phyloP scores from a whole-genome alignment of 306 rosid genomes.

The Vicia sativa region DNA sequence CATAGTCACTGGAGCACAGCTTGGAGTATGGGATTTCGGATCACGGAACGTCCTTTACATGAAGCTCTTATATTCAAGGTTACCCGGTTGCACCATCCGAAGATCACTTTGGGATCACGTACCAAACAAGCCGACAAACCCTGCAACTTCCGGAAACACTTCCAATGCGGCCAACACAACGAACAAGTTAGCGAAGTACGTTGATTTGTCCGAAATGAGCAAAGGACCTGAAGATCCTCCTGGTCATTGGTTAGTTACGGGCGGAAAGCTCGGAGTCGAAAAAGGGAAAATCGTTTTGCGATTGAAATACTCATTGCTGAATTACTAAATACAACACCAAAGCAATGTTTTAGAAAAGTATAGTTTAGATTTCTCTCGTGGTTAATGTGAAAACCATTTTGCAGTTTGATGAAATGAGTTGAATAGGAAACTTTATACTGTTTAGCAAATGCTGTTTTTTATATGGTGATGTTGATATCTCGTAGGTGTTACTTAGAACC shows the following conservation, averaged over 20 bases:
- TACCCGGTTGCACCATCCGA: conserved; percentile 78
- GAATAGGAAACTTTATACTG: conserved; percentile 38
- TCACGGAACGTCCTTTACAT: conserved; percentile 74
- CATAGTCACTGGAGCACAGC: conserved; percentile 83
- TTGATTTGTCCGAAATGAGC: conserved; percentile 67
- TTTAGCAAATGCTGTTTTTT: conserved; percentile 27
- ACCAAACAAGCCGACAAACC: conserved; percentile 45
- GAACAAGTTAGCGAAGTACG: conserved; percentile 59
- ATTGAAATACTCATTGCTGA: conserved; percentile 80
- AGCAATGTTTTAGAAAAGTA: conserved; percentile 39
- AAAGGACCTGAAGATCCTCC: conserved; percentile 78
- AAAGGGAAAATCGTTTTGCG: conserved; percentile 70
- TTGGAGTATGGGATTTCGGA: conserved; percentile 92
- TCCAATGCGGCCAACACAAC: conserved; percentile 42
- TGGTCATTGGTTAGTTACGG: conserved; percentile 88
- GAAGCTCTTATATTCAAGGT: conserved; percentile 73
- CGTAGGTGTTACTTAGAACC: conserved; percentile 29
- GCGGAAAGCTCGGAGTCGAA: conserved; percentile 87
- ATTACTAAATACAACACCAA: conserved; percentile 49
- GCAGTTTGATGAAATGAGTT: conserved; percentile 43
- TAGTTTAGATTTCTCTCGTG: conserved; percentile 28
- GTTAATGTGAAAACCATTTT: conserved; percentile 34
- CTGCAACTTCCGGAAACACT: conserved; percentile 28
- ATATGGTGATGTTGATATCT: conserved; percentile 34
- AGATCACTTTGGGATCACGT: conserved; percentile 79